Conservation (phyloP, 495 filamentous ascomycete species). For the Aspergillus funiculosus region DNA sequence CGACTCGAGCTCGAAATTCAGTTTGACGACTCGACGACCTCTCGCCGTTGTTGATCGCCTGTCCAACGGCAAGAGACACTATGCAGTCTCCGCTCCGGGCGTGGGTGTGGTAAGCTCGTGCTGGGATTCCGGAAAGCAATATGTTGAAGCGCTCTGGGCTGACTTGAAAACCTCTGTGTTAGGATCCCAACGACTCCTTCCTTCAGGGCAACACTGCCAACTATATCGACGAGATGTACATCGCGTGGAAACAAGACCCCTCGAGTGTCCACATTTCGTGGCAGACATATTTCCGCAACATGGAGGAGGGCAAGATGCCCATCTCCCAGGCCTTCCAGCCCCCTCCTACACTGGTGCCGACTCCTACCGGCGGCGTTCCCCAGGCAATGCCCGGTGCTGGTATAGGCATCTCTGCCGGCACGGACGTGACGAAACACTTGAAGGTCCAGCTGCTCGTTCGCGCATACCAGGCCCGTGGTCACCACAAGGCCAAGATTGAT, state of each 20-base stretch:
- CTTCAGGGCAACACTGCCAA: conserved; percentile 91
- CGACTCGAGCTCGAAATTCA: conserved; percentile 41
- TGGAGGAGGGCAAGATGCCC: conserved; percentile 96
- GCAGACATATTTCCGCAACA: conserved; percentile 99
- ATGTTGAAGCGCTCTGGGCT: conserved; percentile 20
- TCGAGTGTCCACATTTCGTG: conserved; percentile 94
- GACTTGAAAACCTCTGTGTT: conserved; percentile 15
- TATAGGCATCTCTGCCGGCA: conserved; percentile 60
- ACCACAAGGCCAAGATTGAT: conserved; percentile 97
- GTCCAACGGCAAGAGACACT: conserved; percentile 38
- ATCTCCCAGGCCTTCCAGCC: conserved; percentile 94
- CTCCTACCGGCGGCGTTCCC: conserved; percentile 71
- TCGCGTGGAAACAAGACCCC: conserved; percentile 92
- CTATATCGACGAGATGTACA: conserved; percentile 99
- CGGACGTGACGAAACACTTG: conserved; percentile 90
- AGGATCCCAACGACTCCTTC: conserved; percentile 92
- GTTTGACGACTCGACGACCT: conserved; percentile 38
- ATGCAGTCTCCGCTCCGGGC: conserved; percentile 52
- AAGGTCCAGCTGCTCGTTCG: conserved; percentile 96
- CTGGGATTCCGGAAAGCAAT: not conserved
- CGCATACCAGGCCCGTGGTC: conserved; percentile 95
- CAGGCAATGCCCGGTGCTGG: conserved; percentile 64
- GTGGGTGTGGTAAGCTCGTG: conserved; percentile 34
- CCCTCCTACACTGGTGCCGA: conserved; percentile 83
- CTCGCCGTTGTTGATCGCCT: conserved; percentile 38